Evolutionary conservation across 345 rosid species (phyloP).

Genomic region (Aquilaria malaccensis): DNA sequence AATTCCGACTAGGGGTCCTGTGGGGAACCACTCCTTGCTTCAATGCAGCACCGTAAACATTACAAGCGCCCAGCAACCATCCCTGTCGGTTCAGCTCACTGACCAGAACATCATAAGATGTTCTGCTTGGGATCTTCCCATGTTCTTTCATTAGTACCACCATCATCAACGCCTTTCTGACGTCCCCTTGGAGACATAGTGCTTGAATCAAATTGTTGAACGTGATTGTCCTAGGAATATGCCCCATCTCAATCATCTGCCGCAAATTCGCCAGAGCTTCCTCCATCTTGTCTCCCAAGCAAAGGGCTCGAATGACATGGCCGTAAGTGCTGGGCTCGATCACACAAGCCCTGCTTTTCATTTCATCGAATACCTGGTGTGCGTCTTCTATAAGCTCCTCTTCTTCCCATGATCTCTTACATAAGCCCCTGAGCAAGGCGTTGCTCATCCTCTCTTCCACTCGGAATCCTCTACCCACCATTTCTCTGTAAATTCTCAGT

Average conservation of each 20-base stretch:
- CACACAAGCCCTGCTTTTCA: slow-evolving; percentile 15
- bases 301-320: slow-evolving; percentile 29
- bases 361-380: slow-evolving; percentile 37
- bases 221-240: slow-evolving; percentile 28
- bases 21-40: slow-evolving; percentile 40
- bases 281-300: slow-evolving; percentile 24
- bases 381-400: slow-evolving; percentile 31
- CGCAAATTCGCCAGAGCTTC: slow-evolving; percentile 29
- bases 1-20: slow-evolving; percentile 17
- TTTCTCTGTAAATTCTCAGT: slow-evolving; percentile 30
- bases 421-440: slow-evolving; percentile 35
- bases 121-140: slow-evolving; percentile 24
- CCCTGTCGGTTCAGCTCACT: slow-evolving; percentile 36
- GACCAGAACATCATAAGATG: slow-evolving; percentile 32
- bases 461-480: slow-evolving; percentile 34
- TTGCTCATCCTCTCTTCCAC: slow-evolving; percentile 34
- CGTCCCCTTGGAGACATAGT: slow-evolving; percentile 31
- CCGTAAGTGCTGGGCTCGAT: slow-evolving; percentile 21
- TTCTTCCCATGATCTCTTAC: slow-evolving; percentile 30
- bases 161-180: slow-evolving; percentile 32
- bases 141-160: slow-evolving; percentile 30
- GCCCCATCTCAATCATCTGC: slow-evolving; percentile 27
- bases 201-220: slow-evolving; percentile 33
- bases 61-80: slow-evolving; percentile 21
- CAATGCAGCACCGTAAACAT: slow-evolving; percentile 45